Base-by-base conservation (phyloP, 2,329 filamentous ascomycete genomes). In the Elsinoe ampelina region DNA sequence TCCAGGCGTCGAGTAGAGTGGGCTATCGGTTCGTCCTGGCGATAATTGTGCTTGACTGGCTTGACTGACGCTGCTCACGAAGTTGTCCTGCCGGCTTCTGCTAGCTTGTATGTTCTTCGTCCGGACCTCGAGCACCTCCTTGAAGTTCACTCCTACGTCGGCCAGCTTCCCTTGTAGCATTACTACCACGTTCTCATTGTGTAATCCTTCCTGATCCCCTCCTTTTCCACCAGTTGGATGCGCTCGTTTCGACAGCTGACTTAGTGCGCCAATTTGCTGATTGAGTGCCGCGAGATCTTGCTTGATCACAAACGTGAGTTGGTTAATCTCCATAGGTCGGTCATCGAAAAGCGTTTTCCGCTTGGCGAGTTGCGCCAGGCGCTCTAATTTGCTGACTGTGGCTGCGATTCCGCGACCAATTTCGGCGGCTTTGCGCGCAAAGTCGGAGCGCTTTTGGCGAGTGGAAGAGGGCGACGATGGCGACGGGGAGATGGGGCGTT, bases 61-160 rank as follows among this genome's bases (percentile, higher is more conserved):
- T 59, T 88, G 84, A 2, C 87, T 89, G 12, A 96, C 90, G 2
- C 87, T 86, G 2, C 88, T 95, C 55, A 98, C 89, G 66, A 98
- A 98, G 68, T 97, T 95, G 72, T 97, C 93, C 19, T 93, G 97
- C 62, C 93, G 79, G 45, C 89, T 90, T 59, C 90, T 80, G 58
- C 89, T 95, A 2, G 92, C 93, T 72, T 96, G 93, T 61, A 98
- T 95, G 71, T 97, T 98, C 77, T 95, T 95, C 55, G 93, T 97
- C 58, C 93, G 84, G 41, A 95, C 88, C 71, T 98, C 93, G 8
- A 98, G 78, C 5, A 97, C 92, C 65, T 97, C 92, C 72, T 97
- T 97, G 80, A 98, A 97, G 70, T 92, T 95, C 61, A 86, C 89
- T 22, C 87, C 88, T 2, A 98, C 92, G 67, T 95, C 90, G 38